Percentiles rank a stretch among this genome's conserved stretches.
phyloP scores from a whole-genome alignment of 2,329 filamentous ascomycete genomes.

The Penicillium sp. region DNA sequence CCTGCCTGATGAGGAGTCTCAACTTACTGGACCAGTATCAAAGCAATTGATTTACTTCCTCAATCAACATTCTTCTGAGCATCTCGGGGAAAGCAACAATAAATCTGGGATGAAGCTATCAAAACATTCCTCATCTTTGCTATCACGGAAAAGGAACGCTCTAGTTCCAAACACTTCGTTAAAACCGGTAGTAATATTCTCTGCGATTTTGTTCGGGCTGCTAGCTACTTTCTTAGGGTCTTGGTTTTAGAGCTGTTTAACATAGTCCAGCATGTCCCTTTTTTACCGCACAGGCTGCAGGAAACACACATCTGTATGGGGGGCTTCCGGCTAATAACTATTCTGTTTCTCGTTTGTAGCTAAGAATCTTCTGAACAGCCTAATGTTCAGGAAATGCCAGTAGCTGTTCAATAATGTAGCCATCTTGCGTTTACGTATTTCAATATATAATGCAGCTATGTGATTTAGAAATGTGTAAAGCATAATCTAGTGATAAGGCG shows the following conservation, averaged over 20 bases:
- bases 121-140: not conserved
- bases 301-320: slow-evolving; percentile 3
- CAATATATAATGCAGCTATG: not conserved
- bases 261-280: not conserved
- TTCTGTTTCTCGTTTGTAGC: slow-evolving; percentile 3
- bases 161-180: not conserved
- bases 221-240: slow-evolving; percentile 2
- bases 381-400: not conserved
- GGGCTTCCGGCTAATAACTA: slow-evolving; percentile 1
- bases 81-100: not conserved
- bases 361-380: slow-evolving; percentile 1
- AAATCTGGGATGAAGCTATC: not conserved
- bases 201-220: slow-evolving; percentile 3
- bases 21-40: not conserved
- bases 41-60: not conserved
- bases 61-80: not conserved
- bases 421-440: too few relatives aligned
- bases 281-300: not conserved
- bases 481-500: not conserved
- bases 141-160: not conserved
- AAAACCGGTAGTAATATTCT: not conserved
- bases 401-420: not conserved
- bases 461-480: not conserved
- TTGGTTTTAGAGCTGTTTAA: slow-evolving; percentile 3
- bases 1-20: not conserved